Evolutionary conservation across 176 grass and related monocot species (phyloP).

Genomic region (Aegilops speltoides): DNA sequence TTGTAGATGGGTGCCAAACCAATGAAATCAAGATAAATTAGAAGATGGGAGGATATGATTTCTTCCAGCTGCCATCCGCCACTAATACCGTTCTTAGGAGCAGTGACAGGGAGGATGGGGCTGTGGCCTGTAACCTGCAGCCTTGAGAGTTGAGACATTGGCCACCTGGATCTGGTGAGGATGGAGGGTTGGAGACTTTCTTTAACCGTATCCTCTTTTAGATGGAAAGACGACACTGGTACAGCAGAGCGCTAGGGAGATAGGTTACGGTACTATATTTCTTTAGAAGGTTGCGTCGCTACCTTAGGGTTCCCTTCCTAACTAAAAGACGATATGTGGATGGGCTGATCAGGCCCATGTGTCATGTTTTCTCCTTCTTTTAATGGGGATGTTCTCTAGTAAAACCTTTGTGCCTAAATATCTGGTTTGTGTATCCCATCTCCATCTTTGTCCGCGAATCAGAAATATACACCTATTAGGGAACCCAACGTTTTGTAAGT

Average conservation of each 20-base stretch:
- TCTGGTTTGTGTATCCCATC: not conserved
- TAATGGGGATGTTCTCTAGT: not conserved
- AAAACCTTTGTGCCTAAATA: not conserved
- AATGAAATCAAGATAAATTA: not conserved
- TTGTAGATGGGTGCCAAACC: not conserved
- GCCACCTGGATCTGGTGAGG: not conserved
- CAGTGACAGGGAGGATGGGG: not conserved
- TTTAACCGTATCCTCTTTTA: not conserved
- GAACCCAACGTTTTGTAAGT: not conserved
- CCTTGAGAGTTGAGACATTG: not conserved
- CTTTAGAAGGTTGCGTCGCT: not conserved
- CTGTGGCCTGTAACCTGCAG: not conserved
- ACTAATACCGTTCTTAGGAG: not conserved
- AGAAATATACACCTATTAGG: not conserved
- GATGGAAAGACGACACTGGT: not conserved
- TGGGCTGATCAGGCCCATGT: not conserved
- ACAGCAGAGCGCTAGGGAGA: not conserved
- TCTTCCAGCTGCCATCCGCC: not conserved
- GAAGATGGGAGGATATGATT: not conserved
- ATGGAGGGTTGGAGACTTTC: not conserved
- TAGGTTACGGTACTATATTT: not conserved
- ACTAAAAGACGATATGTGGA: not conserved
- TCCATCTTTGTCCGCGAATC: not conserved
- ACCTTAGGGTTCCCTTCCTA: not conserved
- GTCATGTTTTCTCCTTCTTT: not conserved